Conservation (phyloP, 2,329 filamentous ascomycete genomes). For the Cladosporium sphaerospermum region DNA sequence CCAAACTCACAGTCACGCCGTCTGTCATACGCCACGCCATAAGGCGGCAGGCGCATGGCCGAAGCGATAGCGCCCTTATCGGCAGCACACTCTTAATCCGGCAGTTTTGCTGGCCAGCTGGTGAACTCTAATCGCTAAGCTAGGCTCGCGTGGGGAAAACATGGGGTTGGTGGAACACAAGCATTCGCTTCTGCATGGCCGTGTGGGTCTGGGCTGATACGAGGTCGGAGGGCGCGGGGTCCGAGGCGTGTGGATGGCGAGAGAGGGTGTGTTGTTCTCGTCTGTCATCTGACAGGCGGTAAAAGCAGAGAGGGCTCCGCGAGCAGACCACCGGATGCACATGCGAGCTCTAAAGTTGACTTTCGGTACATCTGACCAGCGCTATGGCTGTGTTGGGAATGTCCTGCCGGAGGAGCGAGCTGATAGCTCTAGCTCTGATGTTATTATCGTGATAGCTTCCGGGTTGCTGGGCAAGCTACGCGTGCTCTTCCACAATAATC, state of each 20-base stretch:
- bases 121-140: too few relatives aligned
- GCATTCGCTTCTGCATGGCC: background rate
- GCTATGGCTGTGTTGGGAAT: slow-evolving; percentile 7
- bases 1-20: too few relatives aligned
- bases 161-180: slow-evolving; percentile 3
- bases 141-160: slow-evolving; percentile 6
- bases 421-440: background rate
- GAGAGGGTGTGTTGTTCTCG: too few relatives aligned
- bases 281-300: too few relatives aligned
- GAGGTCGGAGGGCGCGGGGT: background rate
- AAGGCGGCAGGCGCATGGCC: too few relatives aligned
- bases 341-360: background rate
- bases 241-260: background rate
- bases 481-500: too few relatives aligned
- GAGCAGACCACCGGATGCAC: slow-evolving; percentile 1
- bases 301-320: too few relatives aligned
- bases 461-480: background rate
- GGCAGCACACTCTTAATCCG: background rate
- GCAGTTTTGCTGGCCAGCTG: background rate
- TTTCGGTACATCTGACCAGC: background rate
- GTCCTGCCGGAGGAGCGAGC: slow-evolving; percentile 5
- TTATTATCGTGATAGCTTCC: background rate
- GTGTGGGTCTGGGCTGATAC: background rate
- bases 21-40: too few relatives aligned
- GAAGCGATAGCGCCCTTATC: background rate